phyloP scores from a whole-genome alignment of 1,284 basidiomycete genomes.

The Melampsora americana region DNA sequence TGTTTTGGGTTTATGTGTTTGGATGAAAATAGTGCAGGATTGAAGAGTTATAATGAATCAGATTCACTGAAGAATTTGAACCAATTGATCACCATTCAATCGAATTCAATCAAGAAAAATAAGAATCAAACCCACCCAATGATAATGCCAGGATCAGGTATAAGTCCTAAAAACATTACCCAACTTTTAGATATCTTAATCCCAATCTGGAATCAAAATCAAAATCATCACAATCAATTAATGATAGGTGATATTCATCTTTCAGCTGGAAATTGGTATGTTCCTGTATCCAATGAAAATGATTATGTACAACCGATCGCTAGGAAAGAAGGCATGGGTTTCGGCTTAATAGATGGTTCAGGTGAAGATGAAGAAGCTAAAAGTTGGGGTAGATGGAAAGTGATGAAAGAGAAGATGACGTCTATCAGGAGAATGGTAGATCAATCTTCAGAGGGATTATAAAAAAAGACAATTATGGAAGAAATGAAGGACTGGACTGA shows the following conservation, averaged over 20 bases:
- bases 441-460: background rate
- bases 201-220: background rate
- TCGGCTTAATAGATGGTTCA: background rate
- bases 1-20: background rate
- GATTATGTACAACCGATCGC: background rate
- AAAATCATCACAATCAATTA: no score
- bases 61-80: background rate
- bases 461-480: no score
- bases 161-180: background rate
- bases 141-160: background rate
- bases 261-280: background rate
- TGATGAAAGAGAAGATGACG: background rate
- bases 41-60: background rate
- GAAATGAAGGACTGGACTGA: no score
- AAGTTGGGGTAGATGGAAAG: conserved; percentile 2
- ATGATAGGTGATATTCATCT: background rate
- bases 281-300: background rate
- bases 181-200: background rate
- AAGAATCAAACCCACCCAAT: background rate
- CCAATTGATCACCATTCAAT: background rate
- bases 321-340: background rate
- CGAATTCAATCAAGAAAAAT: background rate
- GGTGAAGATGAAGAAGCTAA: background rate
- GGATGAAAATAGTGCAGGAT: background rate
- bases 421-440: background rate